These are phyloP conservation scores for Colletotrichum filicis DNA, from an alignment of 2,329 filamentous ascomycete species.

Conservation along the genomic window DNA sequence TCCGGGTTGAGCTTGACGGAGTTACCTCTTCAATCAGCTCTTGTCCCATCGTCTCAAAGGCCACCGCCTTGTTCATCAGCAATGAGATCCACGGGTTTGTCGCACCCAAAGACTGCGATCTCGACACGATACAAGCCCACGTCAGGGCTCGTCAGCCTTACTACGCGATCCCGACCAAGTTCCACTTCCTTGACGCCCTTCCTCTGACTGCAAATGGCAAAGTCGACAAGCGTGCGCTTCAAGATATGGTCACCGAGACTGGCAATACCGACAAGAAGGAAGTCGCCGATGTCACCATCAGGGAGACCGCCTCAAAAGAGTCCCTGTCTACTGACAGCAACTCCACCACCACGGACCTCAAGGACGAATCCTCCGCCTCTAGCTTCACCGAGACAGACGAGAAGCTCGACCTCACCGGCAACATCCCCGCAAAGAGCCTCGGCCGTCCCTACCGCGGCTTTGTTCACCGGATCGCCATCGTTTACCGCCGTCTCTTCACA, in stretches of 20 bases:
- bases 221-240: slow-evolving; percentile 62
- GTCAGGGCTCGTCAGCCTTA: slow-evolving; percentile 60
- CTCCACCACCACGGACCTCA: not conserved
- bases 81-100: slow-evolving; percentile 61
- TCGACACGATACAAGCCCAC: slow-evolving; percentile 48
- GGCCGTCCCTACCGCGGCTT: slow-evolving; percentile 51
- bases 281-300: not conserved
- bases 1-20: slow-evolving; percentile 70
- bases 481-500: slow-evolving; percentile 68
- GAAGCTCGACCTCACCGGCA: slow-evolving; percentile 26
- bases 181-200: slow-evolving; percentile 55
- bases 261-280: slow-evolving; percentile 7
- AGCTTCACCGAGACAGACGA: slow-evolving; percentile 32
- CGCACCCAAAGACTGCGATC: slow-evolving; percentile 44
- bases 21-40: slow-evolving; percentile 60
- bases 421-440: slow-evolving; percentile 53
- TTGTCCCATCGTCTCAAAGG: slow-evolving; percentile 57
- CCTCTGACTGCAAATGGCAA: slow-evolving; percentile 67
- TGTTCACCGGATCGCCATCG: slow-evolving; percentile 58
- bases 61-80: slow-evolving; percentile 57
- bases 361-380: slow-evolving; percentile 12
- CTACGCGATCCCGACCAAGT: slow-evolving; percentile 62
- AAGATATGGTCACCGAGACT: slow-evolving; percentile 40
- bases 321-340: slow-evolving; percentile 4
- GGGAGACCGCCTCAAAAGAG: slow-evolving; percentile 14